Conservation (phyloP, 345 rosid genomes). For the Salix udensis region DNA sequence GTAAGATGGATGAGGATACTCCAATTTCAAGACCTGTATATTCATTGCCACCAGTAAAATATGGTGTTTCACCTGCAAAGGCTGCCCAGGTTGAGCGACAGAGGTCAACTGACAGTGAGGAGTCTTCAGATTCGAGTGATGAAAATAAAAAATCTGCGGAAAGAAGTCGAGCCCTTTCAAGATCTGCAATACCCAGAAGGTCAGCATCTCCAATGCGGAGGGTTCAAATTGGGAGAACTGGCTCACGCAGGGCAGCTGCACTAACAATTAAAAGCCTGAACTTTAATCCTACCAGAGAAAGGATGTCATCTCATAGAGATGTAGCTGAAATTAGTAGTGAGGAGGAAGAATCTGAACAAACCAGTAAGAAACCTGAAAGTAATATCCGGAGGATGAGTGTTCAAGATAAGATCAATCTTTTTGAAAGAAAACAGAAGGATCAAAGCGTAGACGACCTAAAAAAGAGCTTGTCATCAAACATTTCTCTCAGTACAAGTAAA, state of each 20-base stretch:
- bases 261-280: conserved; percentile 59
- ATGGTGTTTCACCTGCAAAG: conserved; percentile 58
- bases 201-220: conserved; percentile 73
- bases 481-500: conserved; percentile 36
- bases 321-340: conserved; percentile 31
- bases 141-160: conserved; percentile 38
- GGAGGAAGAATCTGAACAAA: conserved; percentile 41
- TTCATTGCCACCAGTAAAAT: conserved; percentile 40
- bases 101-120: conserved; percentile 43
- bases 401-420: conserved; percentile 60
- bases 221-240: conserved; percentile 57
- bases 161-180: conserved; percentile 47
- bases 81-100: conserved; percentile 56
- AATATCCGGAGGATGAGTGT: conserved; percentile 48
- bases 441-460: conserved; percentile 36
- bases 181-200: conserved; percentile 57
- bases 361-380: conserved; percentile 35
- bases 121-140: conserved; percentile 41
- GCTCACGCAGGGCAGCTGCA: conserved; percentile 52
- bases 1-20: conserved; percentile 23
- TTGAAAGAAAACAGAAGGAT: conserved; percentile 56
- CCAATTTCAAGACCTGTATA: conserved; percentile 28
- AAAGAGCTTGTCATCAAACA: conserved; percentile 30
- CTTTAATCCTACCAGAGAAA: conserved; percentile 45
- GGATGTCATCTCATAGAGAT: conserved; percentile 33